phyloP scores from a whole-genome alignment of 768 basidiomycete genomes.

The Boletus barrowsii region DNA sequence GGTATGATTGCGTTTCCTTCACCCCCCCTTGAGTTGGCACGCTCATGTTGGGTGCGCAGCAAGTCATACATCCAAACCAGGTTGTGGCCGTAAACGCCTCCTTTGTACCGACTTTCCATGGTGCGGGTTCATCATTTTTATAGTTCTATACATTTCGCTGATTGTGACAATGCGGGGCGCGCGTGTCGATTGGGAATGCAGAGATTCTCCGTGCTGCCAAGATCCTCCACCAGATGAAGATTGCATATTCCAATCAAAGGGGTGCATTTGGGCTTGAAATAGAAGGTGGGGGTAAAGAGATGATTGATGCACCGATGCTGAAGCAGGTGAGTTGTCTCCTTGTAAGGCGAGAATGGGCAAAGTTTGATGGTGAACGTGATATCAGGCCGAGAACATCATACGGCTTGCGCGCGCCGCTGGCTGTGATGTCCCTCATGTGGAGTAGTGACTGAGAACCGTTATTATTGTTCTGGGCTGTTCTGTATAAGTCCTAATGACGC shows the following conservation, averaged over 20 bases:
- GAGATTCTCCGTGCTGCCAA: slow-evolving; percentile 76
- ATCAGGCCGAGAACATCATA: slow-evolving; percentile 51
- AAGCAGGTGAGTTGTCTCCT: slow-evolving; percentile 46
- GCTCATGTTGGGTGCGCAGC: slow-evolving; percentile 42
- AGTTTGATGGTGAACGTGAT: background rate
- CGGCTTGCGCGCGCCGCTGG: slow-evolving; percentile 53
- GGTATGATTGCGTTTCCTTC: slow-evolving; percentile 36
- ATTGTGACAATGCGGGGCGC: background rate
- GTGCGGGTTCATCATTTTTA: slow-evolving; percentile 35
- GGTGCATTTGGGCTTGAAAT: slow-evolving; percentile 76
- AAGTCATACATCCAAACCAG: slow-evolving; percentile 93
- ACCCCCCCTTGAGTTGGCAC: background rate
- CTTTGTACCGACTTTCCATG: slow-evolving; percentile 72
- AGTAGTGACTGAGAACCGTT: slow-evolving; percentile 6
- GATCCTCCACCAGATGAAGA: slow-evolving; percentile 65
- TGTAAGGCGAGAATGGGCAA: background rate
- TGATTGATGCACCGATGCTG: slow-evolving; percentile 92
- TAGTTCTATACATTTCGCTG: background rate
- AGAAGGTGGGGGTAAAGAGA: slow-evolving; percentile 56
- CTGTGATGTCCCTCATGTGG: slow-evolving; percentile 47
- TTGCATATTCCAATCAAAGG: slow-evolving; percentile 46
- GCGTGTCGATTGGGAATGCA: slow-evolving; percentile 25
- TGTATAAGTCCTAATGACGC: too few species aligned
- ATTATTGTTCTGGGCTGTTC: too few species aligned
- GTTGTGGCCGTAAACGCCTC: slow-evolving; percentile 72